Base-by-base conservation (phyloP, 2,329 filamentous ascomycete genomes). In the Cladosporium sp. region DNA sequence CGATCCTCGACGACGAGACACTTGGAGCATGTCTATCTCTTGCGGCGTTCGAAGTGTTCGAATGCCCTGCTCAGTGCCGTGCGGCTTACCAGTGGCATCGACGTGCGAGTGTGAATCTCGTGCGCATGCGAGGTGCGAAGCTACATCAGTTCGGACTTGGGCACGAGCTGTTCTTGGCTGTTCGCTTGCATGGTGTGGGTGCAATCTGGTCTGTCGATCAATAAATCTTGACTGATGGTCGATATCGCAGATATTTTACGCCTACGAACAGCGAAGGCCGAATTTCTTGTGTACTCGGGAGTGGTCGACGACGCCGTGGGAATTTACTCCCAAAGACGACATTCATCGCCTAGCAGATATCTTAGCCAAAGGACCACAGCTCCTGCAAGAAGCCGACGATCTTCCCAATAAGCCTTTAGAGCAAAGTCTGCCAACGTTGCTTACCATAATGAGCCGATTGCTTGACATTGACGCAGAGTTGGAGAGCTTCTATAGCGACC, bases 21-120 rank as follows among this genome's bases (percentile, higher is more conserved):
- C 60, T 62, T 10, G 60, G 60, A 6, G 60, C 60, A 11, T 62
- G 60, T 40, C 31, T 62, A 2, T 49, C 60, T 21, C 46, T 62
- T 23, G 46, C 60, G 10, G 60, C 49, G 1, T 62, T 62, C 26
- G 60, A 62, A 33, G 46, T 62, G 10, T 52, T 52, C 21, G 44
- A 62, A n/a, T 62, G 60, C 12, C 60, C 60, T 2, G 49, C 33
- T 23, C 29, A 55, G 8, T 62, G 60, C 21, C 29, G 60, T 0
- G 60, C 46, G 28, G 60, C 60, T 2, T 62, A 62, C 14, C 44
- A 53, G 23, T 62, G 60, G 60, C 60, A 62, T 62, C 60, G 60
- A 5, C 46, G 60, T 11, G 60, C 60, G 23, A 53, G 60, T 4
- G 60, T 62, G 14, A 28, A 53, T 16, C 21, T 62, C 5, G 46